Base-by-base conservation (phyloP, 768 basidiomycete genomes). In the Pleurotus tuoliensis region DNA sequence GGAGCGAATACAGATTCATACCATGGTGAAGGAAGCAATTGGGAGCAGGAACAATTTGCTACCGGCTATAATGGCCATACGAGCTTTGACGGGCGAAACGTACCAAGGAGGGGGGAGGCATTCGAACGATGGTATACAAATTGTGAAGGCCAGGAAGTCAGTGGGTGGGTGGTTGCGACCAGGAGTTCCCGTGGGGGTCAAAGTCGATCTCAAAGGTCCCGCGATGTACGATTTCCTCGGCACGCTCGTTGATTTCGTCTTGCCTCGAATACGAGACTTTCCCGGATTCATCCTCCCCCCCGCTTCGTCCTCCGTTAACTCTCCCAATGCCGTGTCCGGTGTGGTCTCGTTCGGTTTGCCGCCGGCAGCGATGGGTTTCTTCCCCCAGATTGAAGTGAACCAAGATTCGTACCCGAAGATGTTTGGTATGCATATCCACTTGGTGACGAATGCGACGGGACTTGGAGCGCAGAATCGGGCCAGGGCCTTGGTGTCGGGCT, bases 331-430 rank as follows among this genome's bases (percentile, higher is more conserved):
- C 0, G 90, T 92, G 1, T 81, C 89, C 0, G 95, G 97, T 50
- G 92, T 96, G 16, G 90, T 98, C 50, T 84, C 87, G 2, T 87
- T 98, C 63, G 96, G 96, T 47, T 77, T 99, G 3, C 84, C 89
- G 0, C 86, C 92, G 1, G 72, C 76, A 3, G 93, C 95, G 0
- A 88, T 99, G 81, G 85, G 81, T 5, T 80, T 95, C 63, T 99
- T 98, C 77, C 96, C 96, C 1, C 92, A 96, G 73, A 89, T 98
- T 56, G 96, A 98, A 73, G 87, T 94, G 70, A 97, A 97, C 68
- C 71, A 89, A 43, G 95, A 98, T 65, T 73, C 90, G 25, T 99
- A 98, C 68, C 92, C 94, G 4, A 83, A 82, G 61, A 68, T 83
- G 46, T 88, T 87, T 64, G 96, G 96, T 16, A 92, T 99, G 83